phyloP scores from a whole-genome alignment of 208 protist species.

The Leptomonas pyrrhocoris region DNA sequence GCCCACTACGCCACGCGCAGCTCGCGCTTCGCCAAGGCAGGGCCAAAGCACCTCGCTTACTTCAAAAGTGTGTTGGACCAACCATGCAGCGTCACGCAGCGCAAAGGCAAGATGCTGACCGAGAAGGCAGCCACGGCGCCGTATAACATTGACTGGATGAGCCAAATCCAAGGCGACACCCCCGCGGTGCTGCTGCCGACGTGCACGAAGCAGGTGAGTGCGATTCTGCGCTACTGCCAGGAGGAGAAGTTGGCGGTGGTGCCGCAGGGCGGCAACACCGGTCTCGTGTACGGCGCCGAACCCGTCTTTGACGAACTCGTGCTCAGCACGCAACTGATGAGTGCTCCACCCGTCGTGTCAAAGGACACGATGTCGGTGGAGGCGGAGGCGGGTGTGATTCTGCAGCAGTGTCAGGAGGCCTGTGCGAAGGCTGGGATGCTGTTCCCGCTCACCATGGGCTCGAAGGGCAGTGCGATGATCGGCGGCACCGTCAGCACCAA shows the following conservation, averaged over 20 bases:
- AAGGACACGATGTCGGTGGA: conserved; percentile 68
- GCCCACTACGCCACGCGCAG: conserved; percentile 70
- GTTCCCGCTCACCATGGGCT: conserved; percentile 96
- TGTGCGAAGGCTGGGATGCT: conserved; percentile 77
- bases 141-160: conserved; percentile 79
- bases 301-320: conserved; percentile 94
- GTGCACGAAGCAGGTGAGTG: conserved; percentile 60
- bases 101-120: conserved; percentile 53
- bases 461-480: conserved; percentile 96
- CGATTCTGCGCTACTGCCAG: conserved; percentile 94
- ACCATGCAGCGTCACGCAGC: conserved; percentile 49
- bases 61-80: conserved; percentile 51
- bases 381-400: conserved; percentile 90
- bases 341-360: conserved; percentile 80
- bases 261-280: conserved; percentile 97
- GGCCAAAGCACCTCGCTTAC: conserved; percentile 50
- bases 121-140: conserved; percentile 46
- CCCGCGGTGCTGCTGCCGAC: conserved; percentile 67
- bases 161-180: conserved; percentile 52
- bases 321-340: conserved; percentile 90
- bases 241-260: conserved; percentile 90
- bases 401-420: conserved; percentile 88
- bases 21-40: conserved; percentile 49
- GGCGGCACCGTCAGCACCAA: conserved; percentile 97
- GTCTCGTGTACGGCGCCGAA: conserved; percentile 94